A percentile compares a stretch with the other conserved stretches of the same genome.
Conservation (phyloP, 1,139 yeast species). For the Casaregolazyma suthepensis region DNA sequence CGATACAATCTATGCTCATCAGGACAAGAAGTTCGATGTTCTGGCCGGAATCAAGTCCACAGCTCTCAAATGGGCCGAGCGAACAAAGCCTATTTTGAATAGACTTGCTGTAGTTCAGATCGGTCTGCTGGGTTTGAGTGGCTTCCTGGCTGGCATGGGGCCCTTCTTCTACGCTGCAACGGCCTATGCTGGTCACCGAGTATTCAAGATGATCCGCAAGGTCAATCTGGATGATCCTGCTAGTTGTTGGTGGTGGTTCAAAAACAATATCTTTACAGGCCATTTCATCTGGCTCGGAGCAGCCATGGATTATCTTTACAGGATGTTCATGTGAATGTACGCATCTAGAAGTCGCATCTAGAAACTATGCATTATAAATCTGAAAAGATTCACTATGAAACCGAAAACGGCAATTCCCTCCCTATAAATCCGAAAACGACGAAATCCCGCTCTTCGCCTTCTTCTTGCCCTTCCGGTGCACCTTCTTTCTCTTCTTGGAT, state of each 20-base stretch:
- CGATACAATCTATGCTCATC: constrained; percentile 96
- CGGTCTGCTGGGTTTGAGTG: constrained; percentile 60
- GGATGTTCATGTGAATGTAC: constrained; percentile 36
- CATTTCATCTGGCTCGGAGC: constrained; percentile 72
- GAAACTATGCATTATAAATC: neutral
- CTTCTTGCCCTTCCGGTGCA: constrained; percentile 18
- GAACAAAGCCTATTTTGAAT: constrained; percentile 62
- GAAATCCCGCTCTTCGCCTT: constrained; percentile 11
- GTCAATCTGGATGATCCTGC: constrained; percentile 76
- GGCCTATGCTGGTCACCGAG: constrained; percentile 60
- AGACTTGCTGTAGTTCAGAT: constrained; percentile 64
- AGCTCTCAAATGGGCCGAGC: constrained; percentile 86
- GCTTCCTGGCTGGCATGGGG: constrained; percentile 76
- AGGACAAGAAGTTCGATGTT: constrained; percentile 83
- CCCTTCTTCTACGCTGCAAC: constrained; percentile 70
- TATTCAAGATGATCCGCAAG: constrained; percentile 56
- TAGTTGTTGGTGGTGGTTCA: constrained; percentile 78
- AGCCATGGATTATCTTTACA: constrained; percentile 60
- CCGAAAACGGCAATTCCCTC: constrained; percentile 1
- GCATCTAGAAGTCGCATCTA: neutral
- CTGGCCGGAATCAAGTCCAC: constrained; percentile 91
- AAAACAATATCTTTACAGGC: constrained; percentile 75
- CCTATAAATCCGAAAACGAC: neutral
- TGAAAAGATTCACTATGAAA: no score
- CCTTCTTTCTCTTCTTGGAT: constrained; percentile 18